Conservation (phyloP, 345 rosid genomes). For the Pistacia atlantica region DNA sequence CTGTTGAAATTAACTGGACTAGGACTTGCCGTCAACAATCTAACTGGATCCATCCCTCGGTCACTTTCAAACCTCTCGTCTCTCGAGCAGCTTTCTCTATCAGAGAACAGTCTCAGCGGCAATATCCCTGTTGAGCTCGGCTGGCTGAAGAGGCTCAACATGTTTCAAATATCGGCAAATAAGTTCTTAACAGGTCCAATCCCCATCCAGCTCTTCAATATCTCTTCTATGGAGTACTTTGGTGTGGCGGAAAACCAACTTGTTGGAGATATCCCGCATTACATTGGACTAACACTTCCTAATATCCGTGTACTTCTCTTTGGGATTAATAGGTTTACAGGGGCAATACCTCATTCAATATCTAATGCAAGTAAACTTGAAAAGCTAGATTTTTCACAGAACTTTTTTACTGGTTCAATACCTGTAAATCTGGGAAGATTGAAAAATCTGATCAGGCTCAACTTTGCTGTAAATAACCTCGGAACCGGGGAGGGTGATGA, state of each 20-base stretch:
- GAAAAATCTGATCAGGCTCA: slow-evolving; percentile 20
- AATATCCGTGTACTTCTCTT: slow-evolving; percentile 21
- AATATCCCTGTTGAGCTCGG: slow-evolving; percentile 27
- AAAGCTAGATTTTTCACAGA: neutral
- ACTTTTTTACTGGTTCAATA: slow-evolving; percentile 24
- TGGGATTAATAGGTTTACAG: slow-evolving; percentile 20
- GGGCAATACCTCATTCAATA: slow-evolving; percentile 31
- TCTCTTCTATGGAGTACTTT: slow-evolving; percentile 21
- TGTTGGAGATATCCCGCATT: slow-evolving; percentile 21
- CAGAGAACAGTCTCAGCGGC: slow-evolving; percentile 30
- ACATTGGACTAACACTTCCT: slow-evolving; percentile 26
- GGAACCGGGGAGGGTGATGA: slow-evolving; percentile 27
- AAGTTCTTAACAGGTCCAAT: slow-evolving; percentile 25
- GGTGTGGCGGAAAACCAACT: slow-evolving; percentile 20
- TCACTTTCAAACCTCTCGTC: slow-evolving; percentile 26
- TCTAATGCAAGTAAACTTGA: slow-evolving; percentile 27
- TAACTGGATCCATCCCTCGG: slow-evolving; percentile 31
- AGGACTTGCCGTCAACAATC: slow-evolving; percentile 26
- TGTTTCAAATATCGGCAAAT: slow-evolving; percentile 27
- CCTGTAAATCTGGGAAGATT: slow-evolving; percentile 32
- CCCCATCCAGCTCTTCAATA: slow-evolving; percentile 28
- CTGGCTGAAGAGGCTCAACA: slow-evolving; percentile 13
- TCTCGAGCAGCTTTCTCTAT: slow-evolving; percentile 6
- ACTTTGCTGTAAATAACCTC: slow-evolving; percentile 25
- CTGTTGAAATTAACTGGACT: slow-evolving; percentile 17